These are phyloP conservation scores for Diaporthe nobilis DNA, from an alignment of 2,329 filamentous ascomycete species.

Conservation along the genomic window DNA sequence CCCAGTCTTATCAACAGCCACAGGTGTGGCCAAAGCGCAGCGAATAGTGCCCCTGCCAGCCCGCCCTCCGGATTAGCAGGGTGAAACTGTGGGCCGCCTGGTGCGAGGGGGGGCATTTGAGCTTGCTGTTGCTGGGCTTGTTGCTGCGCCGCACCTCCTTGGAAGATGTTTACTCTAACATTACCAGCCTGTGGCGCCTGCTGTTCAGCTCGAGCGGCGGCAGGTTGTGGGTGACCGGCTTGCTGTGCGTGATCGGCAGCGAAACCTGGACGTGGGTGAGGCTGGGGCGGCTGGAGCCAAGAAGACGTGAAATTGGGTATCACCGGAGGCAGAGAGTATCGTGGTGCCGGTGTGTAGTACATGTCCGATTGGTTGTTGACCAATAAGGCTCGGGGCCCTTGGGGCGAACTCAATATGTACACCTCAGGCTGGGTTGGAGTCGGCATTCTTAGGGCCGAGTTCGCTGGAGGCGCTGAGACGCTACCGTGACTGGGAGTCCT, in stretches of 20 bases:
- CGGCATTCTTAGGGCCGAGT: conserved; percentile 41
- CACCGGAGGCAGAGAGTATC: not conserved
- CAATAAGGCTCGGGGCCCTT: conserved; percentile 70
- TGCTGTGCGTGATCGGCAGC: conserved; percentile 39
- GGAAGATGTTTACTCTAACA: conserved; percentile 32
- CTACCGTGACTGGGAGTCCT: conserved; percentile 52
- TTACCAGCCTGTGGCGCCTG: conserved; percentile 38
- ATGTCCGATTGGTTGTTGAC: conserved; percentile 65
- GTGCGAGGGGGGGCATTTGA: conserved; percentile 31
- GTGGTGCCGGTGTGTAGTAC: conserved; percentile 59
- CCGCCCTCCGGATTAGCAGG: conserved; percentile 55
- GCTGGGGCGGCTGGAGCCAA: conserved; percentile 44
- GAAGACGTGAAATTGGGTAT: conserved; percentile 41
- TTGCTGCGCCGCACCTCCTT: conserved; percentile 33
- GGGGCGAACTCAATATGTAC: conserved; percentile 73
- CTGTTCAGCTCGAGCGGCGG: conserved; percentile 21
- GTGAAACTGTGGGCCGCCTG: conserved; percentile 47
- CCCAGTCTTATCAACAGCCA: conserved; percentile 72
- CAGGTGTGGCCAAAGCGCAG: conserved; percentile 70
- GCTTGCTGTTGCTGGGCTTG: conserved; percentile 22
- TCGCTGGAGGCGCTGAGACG: conserved; percentile 45
- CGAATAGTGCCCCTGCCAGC: conserved; percentile 53
- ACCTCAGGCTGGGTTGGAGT: conserved; percentile 61
- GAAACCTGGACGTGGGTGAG: conserved; percentile 48
- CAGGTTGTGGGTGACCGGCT: conserved; percentile 43